Evolutionary conservation across 2,329 filamentous ascomycete species (phyloP), one percentile per base, ranked within the genome.

Genomic region (Berkeleyomyces basicola): DNA sequence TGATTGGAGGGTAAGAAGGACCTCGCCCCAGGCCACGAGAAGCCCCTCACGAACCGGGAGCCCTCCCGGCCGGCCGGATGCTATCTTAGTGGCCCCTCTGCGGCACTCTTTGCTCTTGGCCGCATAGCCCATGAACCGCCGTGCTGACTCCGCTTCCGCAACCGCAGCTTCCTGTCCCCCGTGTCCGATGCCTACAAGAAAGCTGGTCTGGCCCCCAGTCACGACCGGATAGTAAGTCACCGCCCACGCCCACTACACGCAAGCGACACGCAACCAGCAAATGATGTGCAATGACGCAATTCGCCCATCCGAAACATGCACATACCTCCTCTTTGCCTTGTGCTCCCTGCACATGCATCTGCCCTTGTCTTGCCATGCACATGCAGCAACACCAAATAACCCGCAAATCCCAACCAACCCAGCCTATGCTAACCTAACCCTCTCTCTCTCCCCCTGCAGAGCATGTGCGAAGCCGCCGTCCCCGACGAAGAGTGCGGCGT

Each of bases 381-480:
- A 44, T 58, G 39, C 60, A 55, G 37, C 16, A 3, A 44, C 10
- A 51, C 16, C 23, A 3, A 23, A 16, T 16, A 6, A 11, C 31
- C 47, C 23, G 5, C 23, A 23, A 59, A 23, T 4, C 42, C 16
- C 33, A 51, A 11, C 40, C 40, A 59, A 43, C 37, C 31, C 31
- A 59, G 31, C 2, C 11, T 14, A 37, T 40, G 57, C 57, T 63
- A 63, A 63, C 57, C n/a, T 23, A 10, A 31, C 4, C 14, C 36
- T 39, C 10, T 39, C n/a, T 39, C 23, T 33, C 49, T 16, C 36
- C 53, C 11, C 31, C 47, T 42, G 55, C 47, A 65, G 65, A 71
- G 86, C 66, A 96, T 96, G 91, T 95, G 90, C 73, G 82, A 87
- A 68, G 78, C 95, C 44, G 90, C 90, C 6, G 85, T 90, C 33